Base-by-base conservation (phyloP, 306 rosid genomes). In the Phaseolus lunatus region DNA sequence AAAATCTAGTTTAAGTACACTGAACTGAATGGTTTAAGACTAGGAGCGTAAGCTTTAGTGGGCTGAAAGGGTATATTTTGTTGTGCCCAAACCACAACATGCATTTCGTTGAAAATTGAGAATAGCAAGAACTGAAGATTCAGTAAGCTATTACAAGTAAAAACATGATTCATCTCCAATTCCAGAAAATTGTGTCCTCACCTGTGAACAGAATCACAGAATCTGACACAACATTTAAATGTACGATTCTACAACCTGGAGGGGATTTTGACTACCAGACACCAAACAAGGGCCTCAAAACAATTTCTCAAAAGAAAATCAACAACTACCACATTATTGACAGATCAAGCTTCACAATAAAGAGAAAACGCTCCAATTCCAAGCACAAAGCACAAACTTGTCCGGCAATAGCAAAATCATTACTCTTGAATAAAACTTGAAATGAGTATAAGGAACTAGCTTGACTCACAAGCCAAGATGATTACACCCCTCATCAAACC, bases 351-450 rank as follows among this genome's bases (percentile, higher is more conserved):
- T 41, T 48, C 9, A 68, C 43, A 45, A 45, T n/a, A 58, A 77
- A 65, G 18, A 41, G 16, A 63, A 39, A 62, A 41, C 29, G 11
- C 33, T 27, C 24, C 37, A 8, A 14, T 56, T 19, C 64, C 22
- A 49, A 33, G 24, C 9, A 49, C 27, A 45, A 45, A 37, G 65
- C 33, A 39, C 81, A 83, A 69, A 56, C 56, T 72, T 37, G 33
- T 37, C 50, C 23, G 33, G 48, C 49, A 39, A 70, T 19, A 11
- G 3, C 5, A 48, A 44, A 78, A 15, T 37, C n/a, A 66, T 19
- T 37, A 57, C 13, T 67, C 29, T 12, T 1, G 5, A 67, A 48
- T 11, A 47, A 49, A 73, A 66, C 54, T 65, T 33, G 19, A 35
- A 66, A 63, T 11, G 23, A 5, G 22, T 56, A 70, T 64, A 14